Conservation (phyloP, 176 grass and related monocot genomes). For the Aegilops speltoides region DNA sequence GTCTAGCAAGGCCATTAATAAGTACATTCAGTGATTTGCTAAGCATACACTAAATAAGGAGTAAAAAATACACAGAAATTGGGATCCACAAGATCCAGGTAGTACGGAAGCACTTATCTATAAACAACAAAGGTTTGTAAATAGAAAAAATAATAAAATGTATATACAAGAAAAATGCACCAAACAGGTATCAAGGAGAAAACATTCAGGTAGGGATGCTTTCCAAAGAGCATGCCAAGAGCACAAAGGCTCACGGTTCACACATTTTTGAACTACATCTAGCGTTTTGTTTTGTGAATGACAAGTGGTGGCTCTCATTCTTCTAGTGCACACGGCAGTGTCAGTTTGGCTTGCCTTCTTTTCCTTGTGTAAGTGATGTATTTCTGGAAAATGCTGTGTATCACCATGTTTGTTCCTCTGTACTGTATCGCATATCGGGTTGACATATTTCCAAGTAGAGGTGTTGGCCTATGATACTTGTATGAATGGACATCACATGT, state of each 20-base stretch:
- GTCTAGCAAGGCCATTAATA: neutral
- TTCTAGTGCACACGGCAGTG: neutral
- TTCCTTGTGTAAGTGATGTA: neutral
- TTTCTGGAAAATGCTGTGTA: neutral
- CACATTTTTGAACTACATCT: neutral
- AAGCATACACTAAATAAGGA: neutral
- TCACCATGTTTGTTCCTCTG: neutral
- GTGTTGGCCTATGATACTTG: neutral
- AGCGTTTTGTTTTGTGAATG: neutral
- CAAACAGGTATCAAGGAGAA: neutral
- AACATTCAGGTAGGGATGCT: neutral
- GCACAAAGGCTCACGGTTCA: neutral
- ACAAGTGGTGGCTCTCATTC: neutral
- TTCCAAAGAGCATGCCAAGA: neutral
- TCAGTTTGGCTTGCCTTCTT: neutral
- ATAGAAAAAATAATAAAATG: neutral
- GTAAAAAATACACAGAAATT: neutral
- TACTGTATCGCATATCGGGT: neutral
- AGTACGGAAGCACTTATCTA: neutral
- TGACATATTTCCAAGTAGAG: slow-evolving; percentile 2
- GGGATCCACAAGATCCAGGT: neutral
- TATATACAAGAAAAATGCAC: neutral
- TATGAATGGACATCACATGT: slow-evolving; percentile 12
- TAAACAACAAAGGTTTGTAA: neutral
- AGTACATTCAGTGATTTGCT: neutral